phyloP scores from a whole-genome alignment of 1,284 basidiomycete species.

The Exsudoporus floridanus region DNA sequence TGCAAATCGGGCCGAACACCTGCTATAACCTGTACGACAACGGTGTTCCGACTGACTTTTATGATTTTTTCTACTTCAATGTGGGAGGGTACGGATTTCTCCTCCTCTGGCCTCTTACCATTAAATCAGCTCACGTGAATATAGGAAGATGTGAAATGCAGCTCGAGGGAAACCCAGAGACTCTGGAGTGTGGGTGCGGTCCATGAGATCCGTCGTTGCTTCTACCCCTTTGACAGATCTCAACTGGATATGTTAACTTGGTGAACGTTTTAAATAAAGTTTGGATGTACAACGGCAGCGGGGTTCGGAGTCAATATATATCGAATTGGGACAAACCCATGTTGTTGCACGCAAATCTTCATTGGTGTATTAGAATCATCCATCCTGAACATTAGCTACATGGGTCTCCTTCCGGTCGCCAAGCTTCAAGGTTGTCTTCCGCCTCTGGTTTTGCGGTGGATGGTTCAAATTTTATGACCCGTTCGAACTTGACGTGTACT shows the following conservation, averaged over 20 bases:
- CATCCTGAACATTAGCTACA: neutral
- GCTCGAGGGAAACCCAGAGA: neutral
- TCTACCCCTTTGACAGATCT: neutral
- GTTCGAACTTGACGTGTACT: too few relatives aligned
- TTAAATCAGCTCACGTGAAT: neutral
- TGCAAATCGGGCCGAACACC: neutral
- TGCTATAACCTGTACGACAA: constrained; percentile 10
- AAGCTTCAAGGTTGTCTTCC: too few relatives aligned
- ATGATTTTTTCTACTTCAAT: neutral
- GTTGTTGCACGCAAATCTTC: neutral
- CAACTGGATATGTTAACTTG: neutral
- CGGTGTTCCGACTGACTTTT: neutral
- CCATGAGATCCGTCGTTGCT: neutral
- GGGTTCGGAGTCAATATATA: neutral
- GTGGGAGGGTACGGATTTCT: neutral
- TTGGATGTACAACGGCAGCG: neutral
- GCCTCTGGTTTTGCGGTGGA: too few relatives aligned
- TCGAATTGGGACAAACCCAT: neutral
- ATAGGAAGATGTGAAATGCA: neutral
- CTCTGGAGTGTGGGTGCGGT: neutral
- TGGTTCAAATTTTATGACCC: too few relatives aligned
- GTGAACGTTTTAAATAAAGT: neutral
- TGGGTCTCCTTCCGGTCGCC: neutral
- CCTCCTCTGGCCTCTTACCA: too few relatives aligned
- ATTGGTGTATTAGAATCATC: neutral